These are phyloP conservation scores for Ophiostoma montium DNA, from an alignment of 2,329 filamentous ascomycete species.

Conservation along the genomic window DNA sequence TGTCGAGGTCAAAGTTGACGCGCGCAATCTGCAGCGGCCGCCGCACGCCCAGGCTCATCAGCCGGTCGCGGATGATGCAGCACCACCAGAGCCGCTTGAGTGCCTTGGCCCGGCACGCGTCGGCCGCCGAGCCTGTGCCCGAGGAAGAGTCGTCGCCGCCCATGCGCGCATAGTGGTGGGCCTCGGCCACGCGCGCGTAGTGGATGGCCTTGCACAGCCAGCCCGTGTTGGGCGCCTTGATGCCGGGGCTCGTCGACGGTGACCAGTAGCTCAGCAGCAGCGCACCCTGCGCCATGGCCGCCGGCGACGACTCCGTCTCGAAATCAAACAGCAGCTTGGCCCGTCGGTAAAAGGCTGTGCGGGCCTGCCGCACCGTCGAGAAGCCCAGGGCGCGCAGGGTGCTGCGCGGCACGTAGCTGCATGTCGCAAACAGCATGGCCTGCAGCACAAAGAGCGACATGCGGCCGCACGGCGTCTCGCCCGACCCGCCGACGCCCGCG, in stretches of 20 bases:
- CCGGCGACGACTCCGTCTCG: conserved; percentile 28
- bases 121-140: too few relatives aligned
- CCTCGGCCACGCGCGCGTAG: conserved; percentile 12
- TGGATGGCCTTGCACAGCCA: conserved; percentile 14
- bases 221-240: conserved; percentile 11
- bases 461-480: conserved; percentile 15
- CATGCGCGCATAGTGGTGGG: conserved; percentile 11
- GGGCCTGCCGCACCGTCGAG: conserved; percentile 8
- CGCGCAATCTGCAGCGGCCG: conserved; percentile 35
- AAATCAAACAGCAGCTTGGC: conserved; percentile 26
- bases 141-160: conserved; percentile 11
- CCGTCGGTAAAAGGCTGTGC: conserved; percentile 10
- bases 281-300: conserved; percentile 27
- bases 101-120: conserved; percentile 10
- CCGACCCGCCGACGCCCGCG: conserved; percentile 10
- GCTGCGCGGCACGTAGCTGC: conserved; percentile 10
- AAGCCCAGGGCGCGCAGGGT: conserved; percentile 13
- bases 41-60: conserved; percentile 34
- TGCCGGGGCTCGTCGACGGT: conserved; percentile 3
- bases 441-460: conserved; percentile 31
- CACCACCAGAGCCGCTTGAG: conserved; percentile 42
- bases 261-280: conserved; percentile 31
- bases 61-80: conserved; percentile 36
- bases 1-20: conserved; percentile 29
- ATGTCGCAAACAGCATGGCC: conserved; percentile 26